A percentile compares a stretch with the other conserved stretches of the same genome.
Conservation (phyloP, 2,329 filamentous ascomycete species). For the Colletotrichum orbiculare region DNA sequence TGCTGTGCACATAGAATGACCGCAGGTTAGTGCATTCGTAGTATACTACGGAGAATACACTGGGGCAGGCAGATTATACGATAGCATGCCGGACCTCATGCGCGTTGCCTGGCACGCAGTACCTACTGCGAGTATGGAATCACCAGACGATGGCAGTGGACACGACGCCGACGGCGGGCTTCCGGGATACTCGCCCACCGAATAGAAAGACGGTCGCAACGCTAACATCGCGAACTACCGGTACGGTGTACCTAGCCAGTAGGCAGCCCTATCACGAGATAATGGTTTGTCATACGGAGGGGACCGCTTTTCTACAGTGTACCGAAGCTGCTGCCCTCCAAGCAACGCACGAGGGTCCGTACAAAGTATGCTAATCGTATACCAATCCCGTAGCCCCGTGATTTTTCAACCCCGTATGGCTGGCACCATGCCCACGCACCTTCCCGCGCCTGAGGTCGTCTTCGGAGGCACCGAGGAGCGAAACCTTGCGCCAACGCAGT, state of each 20-base stretch:
- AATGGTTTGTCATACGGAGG: conserved; percentile 16
- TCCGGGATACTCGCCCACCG: background rate
- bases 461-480: conserved; percentile 35
- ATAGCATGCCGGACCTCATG: no score
- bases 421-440: background rate
- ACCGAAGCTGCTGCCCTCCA: background rate
- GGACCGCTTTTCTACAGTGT: background rate
- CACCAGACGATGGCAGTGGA: no score
- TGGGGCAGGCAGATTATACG: no score
- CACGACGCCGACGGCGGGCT: no score
- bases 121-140: no score
- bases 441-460: background rate
- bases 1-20: no score
- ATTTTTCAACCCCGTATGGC: background rate
- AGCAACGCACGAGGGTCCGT: no score
- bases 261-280: conserved; percentile 22
- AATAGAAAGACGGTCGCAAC: background rate
- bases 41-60: no score
- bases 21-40: no score
- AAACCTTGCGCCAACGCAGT: conserved; percentile 27
- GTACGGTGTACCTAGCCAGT: background rate
- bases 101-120: no score
- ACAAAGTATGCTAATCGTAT: background rate
- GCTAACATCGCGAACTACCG: no score
- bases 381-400: conserved; percentile 8